phyloP scores from a whole-genome alignment of 768 basidiomycete species.

The Piloderma croceum region DNA sequence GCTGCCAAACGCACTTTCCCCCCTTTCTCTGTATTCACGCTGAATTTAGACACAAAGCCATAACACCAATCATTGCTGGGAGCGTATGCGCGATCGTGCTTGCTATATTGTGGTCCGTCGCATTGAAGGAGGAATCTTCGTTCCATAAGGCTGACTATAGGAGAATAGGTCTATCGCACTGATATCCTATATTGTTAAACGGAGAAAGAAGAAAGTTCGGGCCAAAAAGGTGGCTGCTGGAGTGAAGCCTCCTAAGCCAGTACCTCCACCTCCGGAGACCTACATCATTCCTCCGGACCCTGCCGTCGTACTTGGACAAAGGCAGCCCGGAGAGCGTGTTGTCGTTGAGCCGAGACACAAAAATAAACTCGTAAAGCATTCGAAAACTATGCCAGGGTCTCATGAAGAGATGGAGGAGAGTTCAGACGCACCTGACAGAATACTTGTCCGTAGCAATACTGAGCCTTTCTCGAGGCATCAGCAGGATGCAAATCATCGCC shows the following conservation, averaged over 20 bases:
- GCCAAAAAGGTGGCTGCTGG: slow-evolving; percentile 42
- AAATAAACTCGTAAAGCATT: neutral
- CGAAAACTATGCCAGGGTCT: neutral
- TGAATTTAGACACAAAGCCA: slow-evolving; percentile 48
- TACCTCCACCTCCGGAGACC: slow-evolving; percentile 35
- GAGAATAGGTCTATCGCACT: slow-evolving; percentile 47
- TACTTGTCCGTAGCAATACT: neutral
- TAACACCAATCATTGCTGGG: slow-evolving; percentile 60
- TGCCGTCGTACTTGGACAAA: slow-evolving; percentile 51
- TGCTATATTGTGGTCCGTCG: slow-evolving; percentile 31
- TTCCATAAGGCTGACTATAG: neutral
- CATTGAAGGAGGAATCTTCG: too few species aligned
- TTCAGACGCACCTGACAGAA: neutral
- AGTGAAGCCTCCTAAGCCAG: slow-evolving; percentile 36
- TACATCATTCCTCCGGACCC: slow-evolving; percentile 63
- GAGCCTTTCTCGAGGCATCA: neutral
- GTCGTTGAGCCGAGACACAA: slow-evolving; percentile 3
- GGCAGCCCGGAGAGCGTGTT: slow-evolving; percentile 34
- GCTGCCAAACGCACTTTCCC: neutral
- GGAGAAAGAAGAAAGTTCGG: slow-evolving; percentile 41
- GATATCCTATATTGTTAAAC: slow-evolving; percentile 51
- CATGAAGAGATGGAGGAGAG: neutral
- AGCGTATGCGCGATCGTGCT: slow-evolving; percentile 49
- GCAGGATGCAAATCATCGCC: neutral
- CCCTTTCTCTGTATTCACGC: too few species aligned